Percentiles rank a stretch among this genome's conserved stretches.
phyloP scores from a whole-genome alignment of 768 basidiomycete genomes.

The Mycena alexandri region DNA sequence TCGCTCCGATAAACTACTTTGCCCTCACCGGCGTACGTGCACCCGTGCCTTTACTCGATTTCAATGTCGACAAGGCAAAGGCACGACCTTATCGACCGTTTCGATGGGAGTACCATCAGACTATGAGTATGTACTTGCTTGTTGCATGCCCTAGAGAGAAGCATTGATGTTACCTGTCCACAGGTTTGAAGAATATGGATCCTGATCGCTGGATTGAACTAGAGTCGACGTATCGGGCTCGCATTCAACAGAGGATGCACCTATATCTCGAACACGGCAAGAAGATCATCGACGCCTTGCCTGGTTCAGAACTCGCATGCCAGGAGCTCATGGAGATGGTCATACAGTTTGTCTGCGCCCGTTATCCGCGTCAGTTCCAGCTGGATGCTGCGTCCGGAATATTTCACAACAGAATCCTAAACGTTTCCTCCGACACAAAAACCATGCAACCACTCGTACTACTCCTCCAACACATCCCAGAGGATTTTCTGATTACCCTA shows the following conservation, averaged over 20 bases:
- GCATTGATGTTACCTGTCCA: not conserved
- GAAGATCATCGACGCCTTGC: conserved; percentile 58
- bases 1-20: conserved; percentile 50
- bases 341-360: conserved; percentile 65
- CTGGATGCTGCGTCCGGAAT: conserved; percentile 49
- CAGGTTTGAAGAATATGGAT: conserved; percentile 63
- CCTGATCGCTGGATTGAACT: conserved; percentile 71
- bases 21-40: conserved; percentile 58
- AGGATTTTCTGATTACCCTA: conserved; percentile 62
- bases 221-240: conserved; percentile 62
- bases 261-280: conserved; percentile 56
- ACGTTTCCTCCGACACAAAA: conserved; percentile 43
- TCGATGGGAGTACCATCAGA: conserved; percentile 68
- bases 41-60: conserved; percentile 56
- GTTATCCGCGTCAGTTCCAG: conserved; percentile 68
- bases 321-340: conserved; percentile 68
- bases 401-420: conserved; percentile 60
- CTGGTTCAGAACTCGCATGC: conserved; percentile 63
- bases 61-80: conserved; percentile 57
- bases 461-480: conserved; percentile 64
- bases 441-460: conserved; percentile 54
- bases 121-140: conserved; percentile 54
- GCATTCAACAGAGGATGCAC: conserved; percentile 56
- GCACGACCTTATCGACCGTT: conserved; percentile 69
- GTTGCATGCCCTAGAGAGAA: not conserved